Conservation (phyloP, 768 basidiomycete genomes). For the Pseudohyphozyma bogoriensis region DNA sequence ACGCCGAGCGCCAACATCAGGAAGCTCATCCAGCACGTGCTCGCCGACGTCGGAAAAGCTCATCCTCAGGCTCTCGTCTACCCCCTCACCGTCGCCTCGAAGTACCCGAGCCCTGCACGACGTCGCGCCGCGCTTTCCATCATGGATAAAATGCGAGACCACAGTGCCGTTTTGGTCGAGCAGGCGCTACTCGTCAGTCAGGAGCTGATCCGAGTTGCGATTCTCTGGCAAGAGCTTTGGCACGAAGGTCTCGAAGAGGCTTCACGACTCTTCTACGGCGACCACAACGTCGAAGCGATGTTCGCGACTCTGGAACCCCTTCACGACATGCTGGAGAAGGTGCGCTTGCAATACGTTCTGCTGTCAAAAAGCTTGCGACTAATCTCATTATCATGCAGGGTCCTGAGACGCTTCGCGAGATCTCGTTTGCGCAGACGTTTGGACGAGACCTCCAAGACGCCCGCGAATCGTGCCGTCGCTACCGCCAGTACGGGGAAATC, state of each 20-base stretch:
- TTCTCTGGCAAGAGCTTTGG: slow-evolving; percentile 98
- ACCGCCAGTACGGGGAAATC: slow-evolving; percentile 72
- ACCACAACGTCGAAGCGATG: slow-evolving; percentile 95
- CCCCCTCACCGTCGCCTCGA: slow-evolving; percentile 82
- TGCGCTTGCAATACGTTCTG: slow-evolving; percentile 38
- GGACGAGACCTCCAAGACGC: slow-evolving; percentile 87
- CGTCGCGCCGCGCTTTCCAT: slow-evolving; percentile 72
- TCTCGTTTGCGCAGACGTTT: slow-evolving; percentile 86
- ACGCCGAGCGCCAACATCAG: slow-evolving; percentile 79
- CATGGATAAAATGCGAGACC: slow-evolving; percentile 88
- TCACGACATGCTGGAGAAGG: slow-evolving; percentile 82
- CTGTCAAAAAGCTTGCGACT: not conserved
- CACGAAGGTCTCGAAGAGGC: slow-evolving; percentile 98
- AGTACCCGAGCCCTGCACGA: slow-evolving; percentile 76
- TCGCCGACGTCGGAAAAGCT: slow-evolving; percentile 86
- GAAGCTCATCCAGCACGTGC: slow-evolving; percentile 72
- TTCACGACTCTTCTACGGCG: slow-evolving; percentile 88
- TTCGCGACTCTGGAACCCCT: slow-evolving; percentile 82
- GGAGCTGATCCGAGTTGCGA: slow-evolving; percentile 92
- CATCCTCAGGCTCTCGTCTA: slow-evolving; percentile 98
- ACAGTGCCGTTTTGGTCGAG: slow-evolving; percentile 73
- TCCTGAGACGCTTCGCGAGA: slow-evolving; percentile 85
- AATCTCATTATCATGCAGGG: slow-evolving; percentile 48
- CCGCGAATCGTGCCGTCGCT: slow-evolving; percentile 77
- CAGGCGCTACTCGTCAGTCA: slow-evolving; percentile 84